Percentiles rank a stretch among this genome's conserved stretches.
Conservation (phyloP, 176 grass and related monocot species). For the Secale cereale region DNA sequence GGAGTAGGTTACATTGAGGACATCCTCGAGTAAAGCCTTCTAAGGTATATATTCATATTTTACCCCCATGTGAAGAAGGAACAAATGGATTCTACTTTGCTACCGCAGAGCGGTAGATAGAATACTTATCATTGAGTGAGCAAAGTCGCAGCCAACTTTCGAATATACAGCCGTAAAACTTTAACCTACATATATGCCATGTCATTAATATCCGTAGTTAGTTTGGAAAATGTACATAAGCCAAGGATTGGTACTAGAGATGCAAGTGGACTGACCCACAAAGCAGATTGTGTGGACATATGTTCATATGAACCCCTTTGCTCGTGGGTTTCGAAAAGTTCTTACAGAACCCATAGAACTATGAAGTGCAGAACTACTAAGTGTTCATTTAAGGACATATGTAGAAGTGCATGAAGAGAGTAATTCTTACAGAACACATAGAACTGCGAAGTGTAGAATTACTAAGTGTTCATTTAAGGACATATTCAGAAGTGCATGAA, state of each 20-base stretch:
- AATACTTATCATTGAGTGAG: constrained; percentile 25
- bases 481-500: no score
- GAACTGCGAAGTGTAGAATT: no score
- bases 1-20: not conserved
- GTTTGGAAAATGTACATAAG: not conserved
- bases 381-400: no score
- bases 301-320: no score
- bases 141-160: not conserved
- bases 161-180: not conserved
- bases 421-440: no score
- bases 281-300: not conserved
- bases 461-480: no score
- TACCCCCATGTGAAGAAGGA: constrained; percentile 22
- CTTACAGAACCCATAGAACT: no score
- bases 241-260: not conserved
- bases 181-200: not conserved
- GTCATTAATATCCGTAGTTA: not conserved
- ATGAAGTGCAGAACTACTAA: no score
- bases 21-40: not conserved
- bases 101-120: not conserved
- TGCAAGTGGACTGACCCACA: not conserved
- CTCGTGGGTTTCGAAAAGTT: no score
- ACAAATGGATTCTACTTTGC: not conserved
- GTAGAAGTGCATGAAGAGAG: no score
- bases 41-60: constrained; percentile 23